Evolutionary conservation across 1,284 basidiomycete genomes (phyloP).

Genomic region (Pseudozyma hubeiensis): DNA sequence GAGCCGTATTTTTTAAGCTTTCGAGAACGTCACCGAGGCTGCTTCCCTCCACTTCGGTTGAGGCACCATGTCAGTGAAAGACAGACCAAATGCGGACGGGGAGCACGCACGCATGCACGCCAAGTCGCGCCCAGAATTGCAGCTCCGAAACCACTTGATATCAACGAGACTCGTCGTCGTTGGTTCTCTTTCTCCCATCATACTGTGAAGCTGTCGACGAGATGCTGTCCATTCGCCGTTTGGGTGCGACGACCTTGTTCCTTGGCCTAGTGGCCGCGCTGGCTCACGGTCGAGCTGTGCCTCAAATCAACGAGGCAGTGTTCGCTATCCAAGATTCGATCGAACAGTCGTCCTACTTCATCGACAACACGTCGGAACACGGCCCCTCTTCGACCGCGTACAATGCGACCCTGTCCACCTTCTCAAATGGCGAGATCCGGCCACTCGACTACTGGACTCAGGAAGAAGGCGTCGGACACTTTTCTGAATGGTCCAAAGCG

Average conservation of each 20-base stretch:
- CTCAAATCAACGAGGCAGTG: slow-evolving; percentile 8
- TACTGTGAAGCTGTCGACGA: background rate
- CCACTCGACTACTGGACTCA: slow-evolving; percentile 32
- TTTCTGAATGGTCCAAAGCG: slow-evolving; percentile 65
- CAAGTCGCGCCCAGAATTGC: background rate
- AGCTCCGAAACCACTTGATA: too few species aligned
- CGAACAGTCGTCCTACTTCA: background rate
- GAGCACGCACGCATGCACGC: slow-evolving; percentile 11
- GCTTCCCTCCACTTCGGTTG: background rate
- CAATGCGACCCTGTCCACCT: background rate
- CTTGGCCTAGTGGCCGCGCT: slow-evolving; percentile 2
- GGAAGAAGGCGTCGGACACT: slow-evolving; percentile 64
- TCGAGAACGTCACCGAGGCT: too few species aligned
- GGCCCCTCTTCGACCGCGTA: background rate
- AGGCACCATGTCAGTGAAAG: background rate
- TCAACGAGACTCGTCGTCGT: too few species aligned
- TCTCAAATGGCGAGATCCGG: slow-evolving; percentile 9
- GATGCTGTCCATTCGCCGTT: background rate
- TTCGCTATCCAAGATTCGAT: slow-evolving; percentile 8
- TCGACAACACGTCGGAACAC: background rate
- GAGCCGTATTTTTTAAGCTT: too few species aligned
- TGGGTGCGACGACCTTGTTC: background rate
- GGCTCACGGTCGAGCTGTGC: slow-evolving; percentile 16
- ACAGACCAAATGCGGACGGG: background rate
- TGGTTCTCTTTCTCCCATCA: too few species aligned